Conservation (phyloP, 2,329 filamentous ascomycete genomes). For the Rhytidhysteron rufulum region DNA sequence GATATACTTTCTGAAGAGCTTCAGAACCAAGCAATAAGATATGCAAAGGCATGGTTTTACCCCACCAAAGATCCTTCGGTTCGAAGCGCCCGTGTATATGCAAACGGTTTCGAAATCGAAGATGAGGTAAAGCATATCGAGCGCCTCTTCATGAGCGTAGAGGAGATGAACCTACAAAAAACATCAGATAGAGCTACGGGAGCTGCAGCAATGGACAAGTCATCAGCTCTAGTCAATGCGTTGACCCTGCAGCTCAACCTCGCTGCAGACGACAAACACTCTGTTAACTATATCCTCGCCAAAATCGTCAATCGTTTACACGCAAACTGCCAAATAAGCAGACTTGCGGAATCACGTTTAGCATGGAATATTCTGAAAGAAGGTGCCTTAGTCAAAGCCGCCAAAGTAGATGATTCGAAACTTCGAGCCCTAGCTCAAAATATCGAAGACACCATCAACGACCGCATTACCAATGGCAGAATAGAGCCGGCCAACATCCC, state of each 20-base stretch:
- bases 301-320: slow-evolving; percentile 9
- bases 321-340: slow-evolving; percentile 4
- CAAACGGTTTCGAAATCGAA: background rate
- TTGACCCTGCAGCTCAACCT: background rate
- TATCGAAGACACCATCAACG: slow-evolving; percentile 5
- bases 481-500: background rate
- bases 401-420: slow-evolving; percentile 7
- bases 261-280: background rate
- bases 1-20: too few species aligned
- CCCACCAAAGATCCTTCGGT: too few species aligned
- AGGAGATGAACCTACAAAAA: background rate
- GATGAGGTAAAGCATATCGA: background rate
- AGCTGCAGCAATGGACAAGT: background rate
- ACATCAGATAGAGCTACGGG: background rate
- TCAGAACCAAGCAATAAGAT: background rate
- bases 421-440: slow-evolving; percentile 3
- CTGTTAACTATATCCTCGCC: slow-evolving; percentile 3
- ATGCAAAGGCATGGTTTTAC: background rate
- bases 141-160: background rate
- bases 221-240: background rate
- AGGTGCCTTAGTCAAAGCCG: slow-evolving; percentile 7
- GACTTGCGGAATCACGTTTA: slow-evolving; percentile 6
- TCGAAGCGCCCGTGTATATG: too few species aligned
- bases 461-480: slow-evolving; percentile 7
- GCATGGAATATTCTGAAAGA: slow-evolving; percentile 10